These are phyloP conservation scores for Kuraishia floccosa DNA, from an alignment of 805 yeast species.

Conservation along the genomic window DNA sequence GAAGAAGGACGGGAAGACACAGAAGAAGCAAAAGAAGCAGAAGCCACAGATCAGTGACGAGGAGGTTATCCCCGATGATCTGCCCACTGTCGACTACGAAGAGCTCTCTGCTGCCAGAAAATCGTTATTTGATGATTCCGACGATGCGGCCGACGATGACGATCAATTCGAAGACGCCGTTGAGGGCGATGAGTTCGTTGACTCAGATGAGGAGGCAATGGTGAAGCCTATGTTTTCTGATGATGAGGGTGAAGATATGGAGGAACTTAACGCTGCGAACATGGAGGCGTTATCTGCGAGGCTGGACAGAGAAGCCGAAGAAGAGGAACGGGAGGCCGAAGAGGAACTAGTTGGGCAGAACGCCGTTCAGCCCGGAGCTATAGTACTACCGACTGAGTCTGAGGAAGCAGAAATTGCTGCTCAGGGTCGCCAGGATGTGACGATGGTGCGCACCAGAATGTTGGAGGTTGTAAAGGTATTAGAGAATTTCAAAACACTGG, in stretches of 20 bases:
- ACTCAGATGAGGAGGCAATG: conserved; percentile 52
- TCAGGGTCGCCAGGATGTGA: conserved; percentile 58
- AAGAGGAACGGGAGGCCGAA: conserved; percentile 53
- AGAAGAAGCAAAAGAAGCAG: conserved; percentile 13
- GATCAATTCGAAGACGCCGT: conserved; percentile 13
- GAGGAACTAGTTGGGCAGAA: conserved; percentile 51
- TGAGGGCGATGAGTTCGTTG: conserved; percentile 33
- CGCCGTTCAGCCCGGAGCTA: conserved; percentile 54
- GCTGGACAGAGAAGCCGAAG: conserved; percentile 48
- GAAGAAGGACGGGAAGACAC: conserved; percentile 18
- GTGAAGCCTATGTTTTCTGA: conserved; percentile 71
- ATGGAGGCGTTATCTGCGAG: conserved; percentile 69
- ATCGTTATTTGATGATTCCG: conserved; percentile 67
- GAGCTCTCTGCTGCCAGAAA: conserved; percentile 62
- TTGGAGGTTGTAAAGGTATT: conserved; percentile 89
- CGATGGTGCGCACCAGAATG: conserved; percentile 84
- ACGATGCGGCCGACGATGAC: conserved; percentile 33
- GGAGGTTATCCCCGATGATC: conserved; percentile 29
- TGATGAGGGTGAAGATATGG: conserved; percentile 51
- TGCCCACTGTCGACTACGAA: conserved; percentile 59
- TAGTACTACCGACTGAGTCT: conserved; percentile 59
- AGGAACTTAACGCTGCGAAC: conserved; percentile 65
- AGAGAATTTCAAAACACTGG: conserved; percentile 74
- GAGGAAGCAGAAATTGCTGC: conserved; percentile 49
- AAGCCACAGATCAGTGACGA: conserved; percentile 17